These are phyloP conservation scores for Pyrenophora graminea DNA, from an alignment of 2,329 filamentous ascomycete genomes.

Conservation along the genomic window DNA sequence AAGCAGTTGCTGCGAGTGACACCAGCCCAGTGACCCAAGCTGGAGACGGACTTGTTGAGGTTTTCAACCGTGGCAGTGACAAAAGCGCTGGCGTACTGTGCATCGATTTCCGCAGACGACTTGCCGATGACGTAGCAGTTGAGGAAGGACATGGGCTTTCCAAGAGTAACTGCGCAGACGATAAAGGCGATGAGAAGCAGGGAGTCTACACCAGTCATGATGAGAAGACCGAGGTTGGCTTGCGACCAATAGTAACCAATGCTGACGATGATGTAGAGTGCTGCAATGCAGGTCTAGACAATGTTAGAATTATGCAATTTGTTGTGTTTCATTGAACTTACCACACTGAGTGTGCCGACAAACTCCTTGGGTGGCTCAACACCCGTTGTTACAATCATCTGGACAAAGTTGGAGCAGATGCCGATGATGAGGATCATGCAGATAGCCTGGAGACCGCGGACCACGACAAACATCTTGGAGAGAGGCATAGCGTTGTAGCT, in stretches of 20 bases:
- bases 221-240: constrained; percentile 74
- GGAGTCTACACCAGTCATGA: constrained; percentile 69
- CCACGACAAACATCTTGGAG: constrained; percentile 76
- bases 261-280: constrained; percentile 70
- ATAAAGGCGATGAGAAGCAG: constrained; percentile 76
- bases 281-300: constrained; percentile 73
- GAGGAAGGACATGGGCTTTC: constrained; percentile 78
- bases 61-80: constrained; percentile 58
- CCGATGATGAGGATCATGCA: constrained; percentile 78
- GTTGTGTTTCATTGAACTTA: constrained; percentile 54
- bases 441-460: constrained; percentile 71
- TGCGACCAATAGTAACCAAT: constrained; percentile 82
- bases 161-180: constrained; percentile 75
- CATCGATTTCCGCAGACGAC: constrained; percentile 50
- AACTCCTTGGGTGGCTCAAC: constrained; percentile 72
- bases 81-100: constrained; percentile 58
- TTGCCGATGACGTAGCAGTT: constrained; percentile 66
- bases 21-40: constrained; percentile 61
- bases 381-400: constrained; percentile 69
- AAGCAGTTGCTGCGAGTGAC: constrained; percentile 68
- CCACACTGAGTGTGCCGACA: constrained; percentile 77
- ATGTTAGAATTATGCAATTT: constrained; percentile 9
- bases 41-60: constrained; percentile 56
- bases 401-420: constrained; percentile 80
- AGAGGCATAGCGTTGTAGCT: constrained; percentile 69